These are phyloP conservation scores for Thelonectria discophora DNA, from an alignment of 2,329 filamentous ascomycete species.

Conservation along the genomic window DNA sequence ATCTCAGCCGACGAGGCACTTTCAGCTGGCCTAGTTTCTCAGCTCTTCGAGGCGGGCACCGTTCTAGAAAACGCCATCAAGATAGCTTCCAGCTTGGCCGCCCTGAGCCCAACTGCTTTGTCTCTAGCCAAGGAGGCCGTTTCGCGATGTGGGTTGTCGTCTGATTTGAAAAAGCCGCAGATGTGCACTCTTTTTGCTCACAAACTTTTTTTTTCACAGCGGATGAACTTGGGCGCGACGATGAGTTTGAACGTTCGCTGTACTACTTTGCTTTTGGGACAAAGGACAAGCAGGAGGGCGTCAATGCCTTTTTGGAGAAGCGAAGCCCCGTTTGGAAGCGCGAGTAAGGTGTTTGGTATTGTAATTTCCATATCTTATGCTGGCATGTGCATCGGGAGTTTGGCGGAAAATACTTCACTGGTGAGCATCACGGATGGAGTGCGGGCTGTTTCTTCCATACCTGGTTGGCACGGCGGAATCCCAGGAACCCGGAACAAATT, in stretches of 20 bases:
- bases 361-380: too few relatives aligned
- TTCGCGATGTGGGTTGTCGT: slow-evolving; percentile 36
- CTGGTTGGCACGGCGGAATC: neutral
- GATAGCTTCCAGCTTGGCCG: slow-evolving; percentile 39
- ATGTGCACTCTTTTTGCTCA: neutral
- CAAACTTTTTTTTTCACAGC: slow-evolving; percentile 25
- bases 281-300: slow-evolving; percentile 43
- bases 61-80: slow-evolving; percentile 42
- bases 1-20: slow-evolving; percentile 41
- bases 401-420: neutral
- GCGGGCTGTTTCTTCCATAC: neutral
- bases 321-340: slow-evolving; percentile 32
- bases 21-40: slow-evolving; percentile 39
- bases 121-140: slow-evolving; percentile 44
- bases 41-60: slow-evolving; percentile 40
- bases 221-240: slow-evolving; percentile 39
- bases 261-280: slow-evolving; percentile 51
- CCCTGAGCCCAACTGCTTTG: slow-evolving; percentile 38
- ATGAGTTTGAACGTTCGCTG: slow-evolving; percentile 47
- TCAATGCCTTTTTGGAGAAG: slow-evolving; percentile 45
- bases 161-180: neutral
- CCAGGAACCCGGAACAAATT: slow-evolving; percentile 1
- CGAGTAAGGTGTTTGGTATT: neutral
- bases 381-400: neutral
- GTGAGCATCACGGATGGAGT: neutral